phyloP scores from a whole-genome alignment of 1,284 basidiomycete genomes.

The Rhizoctonia solani region DNA sequence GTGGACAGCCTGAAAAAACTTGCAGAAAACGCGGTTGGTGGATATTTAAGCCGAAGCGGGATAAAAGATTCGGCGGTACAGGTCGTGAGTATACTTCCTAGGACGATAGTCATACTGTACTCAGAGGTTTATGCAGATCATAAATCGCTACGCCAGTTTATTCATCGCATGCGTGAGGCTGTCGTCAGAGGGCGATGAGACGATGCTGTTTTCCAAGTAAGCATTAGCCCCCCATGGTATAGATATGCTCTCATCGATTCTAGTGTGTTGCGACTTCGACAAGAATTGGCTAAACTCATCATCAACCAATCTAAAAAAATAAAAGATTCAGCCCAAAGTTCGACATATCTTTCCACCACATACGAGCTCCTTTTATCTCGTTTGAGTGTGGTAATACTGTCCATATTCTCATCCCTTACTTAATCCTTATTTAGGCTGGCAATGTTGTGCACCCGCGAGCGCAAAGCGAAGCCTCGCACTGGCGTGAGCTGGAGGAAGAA shows the following conservation, averaged over 20 bases:
- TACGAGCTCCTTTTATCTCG: constrained; percentile 80
- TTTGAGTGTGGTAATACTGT: constrained; percentile 64
- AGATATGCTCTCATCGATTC: background rate
- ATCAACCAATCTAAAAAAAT: constrained; percentile 70
- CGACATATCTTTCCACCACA: constrained; percentile 69
- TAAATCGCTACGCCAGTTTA: constrained; percentile 69
- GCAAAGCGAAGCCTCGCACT: constrained; percentile 29
- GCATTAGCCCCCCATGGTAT: constrained; percentile 39
- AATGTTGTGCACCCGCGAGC: constrained; percentile 24
- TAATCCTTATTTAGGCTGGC: constrained; percentile 5
- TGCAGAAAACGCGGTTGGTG: constrained; percentile 66
- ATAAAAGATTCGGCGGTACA: constrained; percentile 72
- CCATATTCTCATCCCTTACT: background rate
- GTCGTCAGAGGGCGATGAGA: constrained; percentile 83
- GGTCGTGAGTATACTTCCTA: constrained; percentile 52
- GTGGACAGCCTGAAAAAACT: constrained; percentile 79
- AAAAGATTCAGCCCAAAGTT: constrained; percentile 62
- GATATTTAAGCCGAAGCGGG: constrained; percentile 66
- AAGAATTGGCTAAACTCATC: constrained; percentile 83
- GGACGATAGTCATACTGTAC: background rate
- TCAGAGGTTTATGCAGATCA: constrained; percentile 47
- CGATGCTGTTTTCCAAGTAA: constrained; percentile 92
- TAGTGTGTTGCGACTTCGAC: constrained; percentile 83
- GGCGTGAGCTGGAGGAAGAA: constrained; percentile 28
- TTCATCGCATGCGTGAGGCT: constrained; percentile 81